Percentiles rank a stretch among this genome's conserved stretches.
Evolutionary conservation across 768 basidiomycete species (phyloP).

Genomic region (Pleurotus citrinopileatus): DNA sequence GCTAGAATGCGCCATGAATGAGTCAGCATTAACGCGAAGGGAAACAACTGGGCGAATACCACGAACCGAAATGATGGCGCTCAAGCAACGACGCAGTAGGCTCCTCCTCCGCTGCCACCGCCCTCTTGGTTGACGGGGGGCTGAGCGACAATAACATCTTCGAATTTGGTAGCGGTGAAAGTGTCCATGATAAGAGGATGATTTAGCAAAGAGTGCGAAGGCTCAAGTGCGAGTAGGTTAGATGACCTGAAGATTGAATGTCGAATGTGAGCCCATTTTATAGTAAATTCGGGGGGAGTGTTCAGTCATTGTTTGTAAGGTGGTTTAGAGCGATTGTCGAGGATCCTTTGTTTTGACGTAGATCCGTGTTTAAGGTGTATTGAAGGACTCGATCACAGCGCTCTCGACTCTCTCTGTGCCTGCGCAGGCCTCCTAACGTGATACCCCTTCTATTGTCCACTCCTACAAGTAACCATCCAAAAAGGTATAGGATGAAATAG

Average conservation of each 20-base stretch:
- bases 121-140: slow-evolving; percentile 10
- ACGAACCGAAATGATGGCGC: not conserved
- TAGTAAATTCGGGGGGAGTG: not conserved
- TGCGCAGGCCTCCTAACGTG: too few relatives aligned
- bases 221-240: not conserved
- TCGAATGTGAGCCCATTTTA: not conserved
- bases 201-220: not conserved
- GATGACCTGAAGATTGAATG: not conserved
- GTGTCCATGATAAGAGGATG: slow-evolving; percentile 9
- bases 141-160: slow-evolving; percentile 3
- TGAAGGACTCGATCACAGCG: too few relatives aligned
- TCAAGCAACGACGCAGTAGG: slow-evolving; percentile 13
- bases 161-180: slow-evolving; percentile 10
- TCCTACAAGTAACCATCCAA: too few relatives aligned
- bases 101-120: slow-evolving; percentile 5
- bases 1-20: too few relatives aligned
- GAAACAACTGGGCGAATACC: not conserved
- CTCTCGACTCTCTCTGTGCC: too few relatives aligned
- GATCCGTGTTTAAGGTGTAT: too few relatives aligned
- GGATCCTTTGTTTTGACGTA: too few relatives aligned
- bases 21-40: not conserved
- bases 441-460: too few relatives aligned
- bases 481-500: too few relatives aligned
- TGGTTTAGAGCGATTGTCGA: too few relatives aligned
- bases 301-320: too few relatives aligned